Conservation (phyloP, 31 red algal species). For the Odonthalia washingtoniensis region DNA sequence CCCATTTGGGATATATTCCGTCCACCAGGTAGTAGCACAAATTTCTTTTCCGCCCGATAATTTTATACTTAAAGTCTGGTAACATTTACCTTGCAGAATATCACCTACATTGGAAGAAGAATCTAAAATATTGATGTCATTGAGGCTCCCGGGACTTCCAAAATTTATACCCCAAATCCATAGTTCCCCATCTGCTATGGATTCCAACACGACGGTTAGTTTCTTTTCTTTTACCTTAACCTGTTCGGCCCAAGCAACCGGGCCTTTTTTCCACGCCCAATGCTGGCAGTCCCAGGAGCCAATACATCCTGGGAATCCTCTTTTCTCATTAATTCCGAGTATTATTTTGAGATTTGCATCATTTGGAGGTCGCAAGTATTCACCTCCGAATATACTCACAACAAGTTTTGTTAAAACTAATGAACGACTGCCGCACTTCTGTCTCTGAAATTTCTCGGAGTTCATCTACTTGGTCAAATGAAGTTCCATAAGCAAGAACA, state of each 20-base stretch:
- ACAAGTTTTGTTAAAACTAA: neutral
- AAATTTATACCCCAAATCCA: too few relatives aligned
- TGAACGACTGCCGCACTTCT: neutral
- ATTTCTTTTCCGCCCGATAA: slow-evolving; percentile 25
- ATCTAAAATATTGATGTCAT: too few relatives aligned
- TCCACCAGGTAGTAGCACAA: too few relatives aligned
- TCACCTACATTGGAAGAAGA: too few relatives aligned
- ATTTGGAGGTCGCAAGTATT: slow-evolving; percentile 18
- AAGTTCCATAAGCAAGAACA: slow-evolving; percentile 26
- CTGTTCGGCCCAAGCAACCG: slow-evolving; percentile 11
- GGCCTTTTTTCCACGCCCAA: slow-evolving; percentile 26
- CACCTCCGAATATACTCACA: neutral
- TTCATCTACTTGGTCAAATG: slow-evolving; percentile 15
- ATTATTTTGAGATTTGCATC: neutral
- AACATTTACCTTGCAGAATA: too few relatives aligned
- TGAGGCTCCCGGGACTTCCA: too few relatives aligned
- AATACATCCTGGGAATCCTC: slow-evolving; percentile 45
- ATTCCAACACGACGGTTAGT: slow-evolving; percentile 50
- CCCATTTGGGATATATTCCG: too few relatives aligned
- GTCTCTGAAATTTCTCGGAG: neutral
- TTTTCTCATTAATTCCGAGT: neutral
- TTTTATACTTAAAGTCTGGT: neutral
- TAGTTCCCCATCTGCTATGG: slow-evolving; percentile 24
- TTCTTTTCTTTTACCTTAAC: neutral
- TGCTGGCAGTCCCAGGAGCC: slow-evolving; percentile 27